A percentile compares a stretch with the other conserved stretches of the same genome.
Evolutionary conservation across 345 rosid species (phyloP).

Genomic region (Barbarea vulgaris): DNA sequence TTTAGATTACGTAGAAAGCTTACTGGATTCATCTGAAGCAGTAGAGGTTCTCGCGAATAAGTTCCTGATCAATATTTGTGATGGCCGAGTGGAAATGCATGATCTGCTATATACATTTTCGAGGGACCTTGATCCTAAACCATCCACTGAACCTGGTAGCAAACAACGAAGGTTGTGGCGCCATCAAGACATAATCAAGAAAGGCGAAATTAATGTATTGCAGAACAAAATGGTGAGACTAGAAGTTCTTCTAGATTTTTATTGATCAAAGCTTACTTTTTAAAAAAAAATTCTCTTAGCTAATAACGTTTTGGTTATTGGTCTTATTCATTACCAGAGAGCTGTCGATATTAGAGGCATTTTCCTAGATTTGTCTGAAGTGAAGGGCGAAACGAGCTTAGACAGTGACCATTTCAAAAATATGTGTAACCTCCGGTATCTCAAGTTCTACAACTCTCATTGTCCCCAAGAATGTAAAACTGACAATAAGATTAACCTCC

Average conservation of each 20-base stretch:
- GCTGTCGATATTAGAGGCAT: slow-evolving; percentile 27
- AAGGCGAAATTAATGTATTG: background rate
- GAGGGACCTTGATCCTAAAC: slow-evolving; percentile 2
- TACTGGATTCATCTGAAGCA: slow-evolving; percentile 18
- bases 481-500: background rate
- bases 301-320: background rate
- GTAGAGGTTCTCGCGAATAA: slow-evolving; percentile 25
- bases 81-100: slow-evolving; percentile 34
- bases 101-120: slow-evolving; percentile 39
- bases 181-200: slow-evolving; percentile 9
- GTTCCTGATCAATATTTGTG: slow-evolving; percentile 24
- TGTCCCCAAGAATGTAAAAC: slow-evolving; percentile 14
- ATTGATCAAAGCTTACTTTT: background rate
- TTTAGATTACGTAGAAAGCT: background rate
- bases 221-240: background rate
- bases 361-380: slow-evolving; percentile 27
- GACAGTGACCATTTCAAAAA: background rate
- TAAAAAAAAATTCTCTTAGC: background rate
- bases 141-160: background rate
- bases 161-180: slow-evolving; percentile 4
- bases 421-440: slow-evolving; percentile 36
- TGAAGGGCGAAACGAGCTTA: background rate
- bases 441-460: slow-evolving; percentile 25
- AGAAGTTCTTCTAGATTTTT: background rate
- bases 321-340: background rate